Evolutionary conservation across 352 stramenopile species (phyloP).

Genomic region (Phytopythium vexans): DNA sequence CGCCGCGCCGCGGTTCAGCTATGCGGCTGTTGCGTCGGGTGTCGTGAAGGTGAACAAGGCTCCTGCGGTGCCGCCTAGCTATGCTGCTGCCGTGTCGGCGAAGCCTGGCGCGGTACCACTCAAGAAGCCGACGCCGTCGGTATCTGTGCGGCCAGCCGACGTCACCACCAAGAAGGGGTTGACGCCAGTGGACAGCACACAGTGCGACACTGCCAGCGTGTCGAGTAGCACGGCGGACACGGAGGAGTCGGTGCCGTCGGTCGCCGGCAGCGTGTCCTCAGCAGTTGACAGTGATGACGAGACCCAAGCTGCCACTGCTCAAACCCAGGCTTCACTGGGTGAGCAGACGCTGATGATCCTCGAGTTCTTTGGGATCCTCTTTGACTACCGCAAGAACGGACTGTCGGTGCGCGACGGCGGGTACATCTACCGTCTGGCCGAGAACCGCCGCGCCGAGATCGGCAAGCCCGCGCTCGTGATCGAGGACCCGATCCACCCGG

Average conservation of each 20-base stretch:
- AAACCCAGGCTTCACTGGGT: constrained; percentile 42
- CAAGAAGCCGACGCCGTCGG: background rate
- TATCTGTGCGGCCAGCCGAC: background rate
- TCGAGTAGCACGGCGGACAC: constrained; percentile 80
- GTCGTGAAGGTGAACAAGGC: constrained; percentile 38
- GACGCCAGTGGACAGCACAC: background rate
- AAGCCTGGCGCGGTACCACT: constrained; percentile 3
- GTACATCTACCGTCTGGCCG: constrained; percentile 81
- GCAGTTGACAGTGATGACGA: constrained; percentile 58
- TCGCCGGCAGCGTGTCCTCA: constrained; percentile 34
- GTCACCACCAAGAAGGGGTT: background rate
- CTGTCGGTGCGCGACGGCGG: constrained; percentile 81
- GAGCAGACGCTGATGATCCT: constrained; percentile 75
- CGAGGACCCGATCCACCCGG: constrained; percentile 86
- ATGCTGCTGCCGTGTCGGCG: constrained; percentile 62
- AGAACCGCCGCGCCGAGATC: constrained; percentile 38
- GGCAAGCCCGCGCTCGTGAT: constrained; percentile 78
- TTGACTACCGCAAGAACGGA: constrained; percentile 83
- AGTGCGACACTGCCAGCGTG: constrained; percentile 56
- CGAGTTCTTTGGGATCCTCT: constrained; percentile 85
- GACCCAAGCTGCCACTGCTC: constrained; percentile 10
- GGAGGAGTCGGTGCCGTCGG: constrained; percentile 61
- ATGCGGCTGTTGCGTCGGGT: constrained; percentile 66
- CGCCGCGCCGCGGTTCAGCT: constrained; percentile 49
- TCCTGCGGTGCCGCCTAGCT: constrained; percentile 43